These are phyloP conservation scores for Globisporangium camurandrum DNA, from an alignment of 352 stramenopile species.

Conservation along the genomic window DNA sequence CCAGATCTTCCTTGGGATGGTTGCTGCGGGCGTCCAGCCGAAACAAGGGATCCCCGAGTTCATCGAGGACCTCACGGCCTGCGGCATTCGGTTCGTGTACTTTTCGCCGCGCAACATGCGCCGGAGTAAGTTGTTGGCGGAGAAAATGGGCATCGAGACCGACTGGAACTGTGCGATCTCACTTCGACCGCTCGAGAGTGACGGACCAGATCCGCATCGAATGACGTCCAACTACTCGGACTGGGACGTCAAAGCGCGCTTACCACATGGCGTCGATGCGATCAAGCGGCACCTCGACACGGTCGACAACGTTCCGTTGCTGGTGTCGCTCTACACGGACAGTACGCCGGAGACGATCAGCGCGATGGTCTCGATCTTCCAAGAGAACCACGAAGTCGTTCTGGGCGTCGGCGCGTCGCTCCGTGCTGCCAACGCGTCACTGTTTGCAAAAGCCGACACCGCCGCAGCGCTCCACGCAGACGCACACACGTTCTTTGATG, in stretches of 20 bases:
- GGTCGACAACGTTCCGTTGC: constrained; percentile 97
- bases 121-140: constrained; percentile 93
- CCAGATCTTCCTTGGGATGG: constrained; percentile 97
- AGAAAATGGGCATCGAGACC: constrained; percentile 99
- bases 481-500: constrained; percentile 67
- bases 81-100: constrained; percentile 97
- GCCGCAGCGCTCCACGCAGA: constrained; percentile 61
- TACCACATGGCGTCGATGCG: constrained; percentile 94
- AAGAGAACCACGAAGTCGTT: constrained; percentile 79
- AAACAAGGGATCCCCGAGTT: constrained; percentile 93
- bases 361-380: constrained; percentile 90
- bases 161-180: constrained; percentile 99
- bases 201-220: constrained; percentile 89
- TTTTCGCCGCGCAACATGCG: constrained; percentile 99
- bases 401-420: constrained; percentile 75
- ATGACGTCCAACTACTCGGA: constrained; percentile 98
- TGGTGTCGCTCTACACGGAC: constrained; percentile 98
- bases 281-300: constrained; percentile 95
- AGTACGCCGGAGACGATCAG: constrained; percentile 92
- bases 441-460: constrained; percentile 73
- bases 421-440: constrained; percentile 59
- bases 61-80: constrained; percentile 92
- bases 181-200: constrained; percentile 88
- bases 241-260: constrained; percentile 93
- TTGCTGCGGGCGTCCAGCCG: constrained; percentile 92